Conservation (phyloP, 176 grass and related monocot species). For the Typha latifolia region DNA sequence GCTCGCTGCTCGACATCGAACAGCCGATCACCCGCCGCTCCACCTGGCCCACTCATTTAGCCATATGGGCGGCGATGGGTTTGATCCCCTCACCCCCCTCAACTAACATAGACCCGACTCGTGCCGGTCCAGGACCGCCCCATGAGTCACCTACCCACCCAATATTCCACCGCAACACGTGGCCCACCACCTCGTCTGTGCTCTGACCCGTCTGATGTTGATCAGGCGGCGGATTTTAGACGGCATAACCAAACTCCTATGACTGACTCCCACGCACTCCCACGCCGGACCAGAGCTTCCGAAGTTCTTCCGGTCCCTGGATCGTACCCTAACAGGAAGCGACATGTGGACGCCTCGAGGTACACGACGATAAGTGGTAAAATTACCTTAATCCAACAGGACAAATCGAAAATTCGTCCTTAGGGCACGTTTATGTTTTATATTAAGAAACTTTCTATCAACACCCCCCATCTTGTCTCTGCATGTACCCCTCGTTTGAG, state of each 20-base stretch:
- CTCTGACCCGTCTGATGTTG: background rate
- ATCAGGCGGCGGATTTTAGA: background rate
- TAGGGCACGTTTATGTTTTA: no score
- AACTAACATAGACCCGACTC: background rate
- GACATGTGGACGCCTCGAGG: no score
- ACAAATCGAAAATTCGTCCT: no score
- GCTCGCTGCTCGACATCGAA: background rate
- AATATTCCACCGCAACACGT: background rate
- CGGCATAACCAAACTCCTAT: background rate
- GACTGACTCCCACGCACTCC: no score
- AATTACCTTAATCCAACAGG: no score
- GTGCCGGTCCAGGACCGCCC: constrained; percentile 20
- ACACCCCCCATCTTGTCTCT: no score
- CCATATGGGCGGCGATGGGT: background rate
- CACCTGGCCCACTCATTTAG: background rate
- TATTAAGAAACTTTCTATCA: no score
- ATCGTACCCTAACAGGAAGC: no score
- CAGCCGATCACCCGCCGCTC: background rate
- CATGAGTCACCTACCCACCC: background rate
- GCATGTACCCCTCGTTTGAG: background rate
- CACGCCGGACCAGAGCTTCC: no score
- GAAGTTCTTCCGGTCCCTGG: no score
- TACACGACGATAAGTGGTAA: no score
- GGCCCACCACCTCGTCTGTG: background rate
- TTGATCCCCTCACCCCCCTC: no score